A percentile compares a stretch with the other conserved stretches of the same genome.
Conservation (phyloP, 2,329 filamentous ascomycete genomes). For the Trichothecium roseum region DNA sequence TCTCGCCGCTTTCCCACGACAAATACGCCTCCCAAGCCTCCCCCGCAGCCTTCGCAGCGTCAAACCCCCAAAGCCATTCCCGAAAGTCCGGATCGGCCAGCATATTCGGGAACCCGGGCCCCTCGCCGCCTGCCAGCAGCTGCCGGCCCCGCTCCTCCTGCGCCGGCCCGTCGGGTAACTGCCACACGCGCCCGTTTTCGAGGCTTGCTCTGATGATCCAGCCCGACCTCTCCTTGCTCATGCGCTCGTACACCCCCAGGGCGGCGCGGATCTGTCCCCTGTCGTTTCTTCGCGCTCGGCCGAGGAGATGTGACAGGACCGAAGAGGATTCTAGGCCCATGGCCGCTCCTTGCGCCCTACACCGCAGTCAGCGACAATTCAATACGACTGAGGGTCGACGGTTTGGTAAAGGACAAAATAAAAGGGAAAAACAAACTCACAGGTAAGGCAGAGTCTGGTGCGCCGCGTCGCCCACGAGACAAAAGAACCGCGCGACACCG, state of each 20-base stretch:
- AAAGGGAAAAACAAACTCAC: too few relatives aligned
- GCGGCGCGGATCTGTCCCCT: too few relatives aligned
- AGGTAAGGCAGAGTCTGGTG: slow-evolving; percentile 1
- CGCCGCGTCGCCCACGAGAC: slow-evolving; percentile 1
- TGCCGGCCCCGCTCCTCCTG: slow-evolving; percentile 1
- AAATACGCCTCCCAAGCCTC: too few relatives aligned
- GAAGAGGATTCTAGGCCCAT: slow-evolving; percentile 1
- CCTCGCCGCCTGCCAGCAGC: neutral
- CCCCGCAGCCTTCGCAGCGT: neutral
- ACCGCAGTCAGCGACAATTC: too few relatives aligned
- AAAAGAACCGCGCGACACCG: neutral
- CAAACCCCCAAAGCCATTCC: slow-evolving; percentile 3
- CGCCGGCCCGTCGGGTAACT: slow-evolving; percentile 1
- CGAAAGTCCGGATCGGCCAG: slow-evolving; percentile 1
- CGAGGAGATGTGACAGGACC: neutral
- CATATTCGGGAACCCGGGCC: neutral
- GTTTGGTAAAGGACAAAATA: too few relatives aligned
- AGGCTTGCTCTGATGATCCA: neutral
- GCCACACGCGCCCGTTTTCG: slow-evolving; percentile 2
- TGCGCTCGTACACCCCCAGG: neutral
- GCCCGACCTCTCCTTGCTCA: neutral
- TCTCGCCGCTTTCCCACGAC: too few relatives aligned
- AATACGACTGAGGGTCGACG: too few relatives aligned
- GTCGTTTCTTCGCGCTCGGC: neutral
- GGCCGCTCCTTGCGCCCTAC: slow-evolving; percentile 1